A percentile compares a stretch with the other conserved stretches of the same genome.
Conservation (phyloP, 1,284 basidiomycete species). For the Ustilago crameri region DNA sequence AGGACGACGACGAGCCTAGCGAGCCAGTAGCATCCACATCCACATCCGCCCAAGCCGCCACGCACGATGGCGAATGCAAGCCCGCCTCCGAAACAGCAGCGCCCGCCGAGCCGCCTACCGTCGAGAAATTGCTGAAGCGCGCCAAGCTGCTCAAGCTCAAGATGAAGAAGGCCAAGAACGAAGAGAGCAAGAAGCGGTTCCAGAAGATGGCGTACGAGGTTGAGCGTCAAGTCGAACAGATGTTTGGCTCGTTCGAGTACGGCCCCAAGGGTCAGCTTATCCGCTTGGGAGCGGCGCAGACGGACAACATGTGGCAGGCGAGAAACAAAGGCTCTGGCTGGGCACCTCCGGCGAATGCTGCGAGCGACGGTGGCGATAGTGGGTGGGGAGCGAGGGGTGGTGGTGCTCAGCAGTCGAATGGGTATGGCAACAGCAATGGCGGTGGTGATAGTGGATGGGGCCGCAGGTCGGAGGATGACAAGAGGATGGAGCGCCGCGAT, state of each 20-base stretch:
- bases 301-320: constrained; percentile 43
- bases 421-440: neutral
- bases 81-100: neutral
- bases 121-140: constrained; percentile 58
- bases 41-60: constrained; percentile 2
- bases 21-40: constrained; percentile 37
- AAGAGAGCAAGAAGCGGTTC: constrained; percentile 44
- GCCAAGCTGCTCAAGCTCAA: constrained; percentile 65
- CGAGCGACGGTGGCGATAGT: constrained; percentile 21
- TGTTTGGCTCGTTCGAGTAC: constrained; percentile 55
- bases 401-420: constrained; percentile 7
- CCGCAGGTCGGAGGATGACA: constrained; percentile 23
- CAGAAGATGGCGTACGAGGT: constrained; percentile 55
- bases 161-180: constrained; percentile 60
- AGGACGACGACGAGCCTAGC: constrained; percentile 4
- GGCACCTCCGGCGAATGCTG: constrained; percentile 11
- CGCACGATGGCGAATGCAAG: neutral
- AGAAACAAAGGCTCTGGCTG: constrained; percentile 32
- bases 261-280: constrained; percentile 51
- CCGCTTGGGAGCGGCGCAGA: constrained; percentile 40
- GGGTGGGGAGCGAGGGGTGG: constrained; percentile 39
- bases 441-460: constrained; percentile 8
- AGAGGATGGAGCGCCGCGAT: constrained; percentile 66
- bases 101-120: constrained; percentile 32
- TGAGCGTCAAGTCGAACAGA: constrained; percentile 61